Conservation (phyloP, 495 filamentous ascomycete genomes). For the Astrothelium subdiscretum region DNA sequence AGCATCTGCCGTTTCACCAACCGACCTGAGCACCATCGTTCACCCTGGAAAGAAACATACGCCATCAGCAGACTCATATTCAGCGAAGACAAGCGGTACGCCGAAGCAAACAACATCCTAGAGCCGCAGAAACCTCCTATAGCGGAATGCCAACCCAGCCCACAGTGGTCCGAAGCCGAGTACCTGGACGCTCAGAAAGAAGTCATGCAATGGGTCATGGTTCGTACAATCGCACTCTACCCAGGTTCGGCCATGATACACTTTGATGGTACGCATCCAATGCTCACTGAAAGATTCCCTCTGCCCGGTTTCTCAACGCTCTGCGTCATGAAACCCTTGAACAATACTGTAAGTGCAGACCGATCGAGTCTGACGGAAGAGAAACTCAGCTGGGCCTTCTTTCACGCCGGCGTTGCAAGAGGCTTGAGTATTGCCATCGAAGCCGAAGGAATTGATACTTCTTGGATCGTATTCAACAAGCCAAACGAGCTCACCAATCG, state of each 20-base stretch:
- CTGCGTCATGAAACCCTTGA: constrained; percentile 81
- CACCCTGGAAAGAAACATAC: constrained; percentile 66
- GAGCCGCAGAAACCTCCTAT: constrained; percentile 64
- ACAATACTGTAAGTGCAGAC: constrained; percentile 80
- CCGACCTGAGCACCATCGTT: constrained; percentile 47
- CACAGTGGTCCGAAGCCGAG: constrained; percentile 71
- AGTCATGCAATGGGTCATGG: constrained; percentile 68
- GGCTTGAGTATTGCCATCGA: constrained; percentile 81
- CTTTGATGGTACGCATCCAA: constrained; percentile 68
- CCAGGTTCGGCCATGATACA: constrained; percentile 73
- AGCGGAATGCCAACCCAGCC: constrained; percentile 63
- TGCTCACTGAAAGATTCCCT: constrained; percentile 81
- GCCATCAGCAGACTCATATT: constrained; percentile 75
- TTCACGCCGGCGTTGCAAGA: constrained; percentile 86
- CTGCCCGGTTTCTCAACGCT: constrained; percentile 78
- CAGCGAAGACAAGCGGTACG: constrained; percentile 75
- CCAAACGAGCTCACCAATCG: constrained; percentile 82
- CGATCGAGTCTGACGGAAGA: constrained; percentile 76
- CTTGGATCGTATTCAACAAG: constrained; percentile 98
- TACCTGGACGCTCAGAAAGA: constrained; percentile 91
- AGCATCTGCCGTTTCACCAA: not conserved
- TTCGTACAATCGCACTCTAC: constrained; percentile 77
- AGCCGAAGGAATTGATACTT: constrained; percentile 90
- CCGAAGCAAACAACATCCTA: constrained; percentile 67
- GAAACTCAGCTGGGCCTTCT: constrained; percentile 95